Conservation (phyloP, 2,329 filamentous ascomycete genomes). For the Cordyceps javanica region DNA sequence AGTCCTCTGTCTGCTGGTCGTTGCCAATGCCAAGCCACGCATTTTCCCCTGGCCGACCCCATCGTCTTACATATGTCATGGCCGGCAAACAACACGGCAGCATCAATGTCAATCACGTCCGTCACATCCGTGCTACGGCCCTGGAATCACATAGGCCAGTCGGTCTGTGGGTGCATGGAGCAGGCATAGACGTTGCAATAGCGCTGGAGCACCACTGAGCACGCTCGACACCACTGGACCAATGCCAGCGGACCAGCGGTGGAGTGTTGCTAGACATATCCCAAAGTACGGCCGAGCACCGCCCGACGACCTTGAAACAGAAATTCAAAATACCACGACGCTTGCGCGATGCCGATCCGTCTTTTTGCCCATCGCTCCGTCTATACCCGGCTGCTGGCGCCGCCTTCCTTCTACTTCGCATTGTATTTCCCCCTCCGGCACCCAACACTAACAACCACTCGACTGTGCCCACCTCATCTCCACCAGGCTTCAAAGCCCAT, state of each 20-base stretch:
- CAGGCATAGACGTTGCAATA: background rate
- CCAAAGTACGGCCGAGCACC: slow-evolving; percentile 32
- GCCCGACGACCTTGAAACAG: slow-evolving; percentile 30
- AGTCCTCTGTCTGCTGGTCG: background rate
- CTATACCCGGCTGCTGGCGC: background rate
- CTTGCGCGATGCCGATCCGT: background rate
- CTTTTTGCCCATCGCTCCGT: background rate
- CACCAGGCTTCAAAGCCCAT: slow-evolving; percentile 10
- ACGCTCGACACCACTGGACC: background rate
- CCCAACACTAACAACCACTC: background rate
- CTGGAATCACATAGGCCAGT: background rate
- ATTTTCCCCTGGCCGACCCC: background rate
- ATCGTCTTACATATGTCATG: background rate
- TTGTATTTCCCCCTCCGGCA: background rate
- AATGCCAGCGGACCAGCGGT: slow-evolving; percentile 20
- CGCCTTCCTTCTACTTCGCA: background rate
- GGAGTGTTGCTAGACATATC: slow-evolving; percentile 26
- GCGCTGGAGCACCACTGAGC: background rate
- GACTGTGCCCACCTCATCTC: background rate
- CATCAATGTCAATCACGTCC: background rate
- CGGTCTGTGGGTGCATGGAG: background rate
- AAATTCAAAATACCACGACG: slow-evolving; percentile 8
- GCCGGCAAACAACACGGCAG: background rate
- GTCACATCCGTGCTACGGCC: slow-evolving; percentile 1
- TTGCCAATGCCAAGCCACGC: background rate